Evolutionary conservation across 257 asterid genomes (phyloP).

Genomic region (Misopates orontium): DNA sequence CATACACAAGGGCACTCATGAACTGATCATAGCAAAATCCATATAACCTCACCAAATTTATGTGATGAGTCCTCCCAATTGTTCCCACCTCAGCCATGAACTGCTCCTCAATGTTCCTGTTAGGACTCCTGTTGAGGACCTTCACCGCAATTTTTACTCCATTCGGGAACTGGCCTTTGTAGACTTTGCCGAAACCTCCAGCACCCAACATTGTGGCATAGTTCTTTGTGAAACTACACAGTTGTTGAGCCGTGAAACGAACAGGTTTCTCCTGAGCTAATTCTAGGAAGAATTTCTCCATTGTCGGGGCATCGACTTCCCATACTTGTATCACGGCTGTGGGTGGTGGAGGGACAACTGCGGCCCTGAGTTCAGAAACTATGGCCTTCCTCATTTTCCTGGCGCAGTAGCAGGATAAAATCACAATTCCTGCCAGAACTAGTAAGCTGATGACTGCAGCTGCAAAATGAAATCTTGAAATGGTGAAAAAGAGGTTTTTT

Average conservation of each 20-base stretch:
- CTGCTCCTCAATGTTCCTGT: constrained; percentile 28
- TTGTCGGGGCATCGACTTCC: constrained; percentile 37
- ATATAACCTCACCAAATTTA: constrained; percentile 31
- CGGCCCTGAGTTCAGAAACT: too few relatives aligned
- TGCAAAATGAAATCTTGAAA: too few relatives aligned
- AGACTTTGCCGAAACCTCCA: constrained; percentile 39
- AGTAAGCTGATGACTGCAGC: too few relatives aligned
- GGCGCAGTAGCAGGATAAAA: too few relatives aligned
- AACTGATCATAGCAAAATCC: constrained; percentile 40
- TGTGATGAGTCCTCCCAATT: constrained; percentile 37
- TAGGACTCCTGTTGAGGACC: constrained; percentile 27
- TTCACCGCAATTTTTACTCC: constrained; percentile 41
- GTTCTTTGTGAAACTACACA: constrained; percentile 35
- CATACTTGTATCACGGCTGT: constrained; percentile 24
- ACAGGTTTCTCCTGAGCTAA: constrained; percentile 37
- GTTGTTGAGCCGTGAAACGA: constrained; percentile 42
- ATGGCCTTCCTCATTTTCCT: too few relatives aligned
- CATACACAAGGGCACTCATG: constrained; percentile 37
- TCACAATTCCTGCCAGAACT: too few relatives aligned
- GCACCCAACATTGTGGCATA: constrained; percentile 30
- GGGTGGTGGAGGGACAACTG: constrained; percentile 1
- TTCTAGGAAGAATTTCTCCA: constrained; percentile 37
- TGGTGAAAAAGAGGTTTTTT: too few relatives aligned
- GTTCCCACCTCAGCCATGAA: constrained; percentile 43
- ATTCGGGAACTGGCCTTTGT: constrained; percentile 37